A percentile compares a stretch with the other conserved stretches of the same genome.
Conservation (phyloP, 192 early-diverging fungal genomes). For the Coemansia sp. region DNA sequence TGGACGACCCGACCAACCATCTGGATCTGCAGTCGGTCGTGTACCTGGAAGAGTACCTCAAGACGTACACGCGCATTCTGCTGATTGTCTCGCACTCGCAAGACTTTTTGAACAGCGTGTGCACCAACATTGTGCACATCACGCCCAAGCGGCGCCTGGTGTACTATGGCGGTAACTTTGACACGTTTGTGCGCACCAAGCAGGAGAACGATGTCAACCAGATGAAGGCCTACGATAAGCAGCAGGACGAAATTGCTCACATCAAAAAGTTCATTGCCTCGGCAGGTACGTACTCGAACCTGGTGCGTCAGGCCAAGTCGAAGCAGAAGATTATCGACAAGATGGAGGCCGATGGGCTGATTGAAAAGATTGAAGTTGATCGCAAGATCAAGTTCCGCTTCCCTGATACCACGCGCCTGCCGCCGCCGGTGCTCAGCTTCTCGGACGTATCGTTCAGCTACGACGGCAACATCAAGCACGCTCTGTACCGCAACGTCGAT, state of each 20-base stretch:
- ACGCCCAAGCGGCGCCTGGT: slow-evolving; percentile 83
- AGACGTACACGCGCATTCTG: slow-evolving; percentile 79
- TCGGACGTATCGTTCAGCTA: slow-evolving; percentile 92
- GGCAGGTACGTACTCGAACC: slow-evolving; percentile 98
- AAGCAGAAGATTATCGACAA: slow-evolving; percentile 99
- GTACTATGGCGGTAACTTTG: slow-evolving; percentile 98
- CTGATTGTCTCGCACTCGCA: slow-evolving; percentile 91
- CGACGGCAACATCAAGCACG: slow-evolving; percentile 76
- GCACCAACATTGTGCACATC: slow-evolving; percentile 95
- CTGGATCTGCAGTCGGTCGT: slow-evolving; percentile 90
- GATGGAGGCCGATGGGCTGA: slow-evolving; percentile 97
- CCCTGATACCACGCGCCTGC: slow-evolving; percentile 80
- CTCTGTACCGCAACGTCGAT: slow-evolving; percentile 88
- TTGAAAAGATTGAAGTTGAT: slow-evolving; percentile 87
- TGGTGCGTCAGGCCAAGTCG: slow-evolving; percentile 97
- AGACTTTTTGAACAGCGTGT: slow-evolving; percentile 93
- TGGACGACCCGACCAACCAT: slow-evolving; percentile 94
- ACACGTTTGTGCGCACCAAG: slow-evolving; percentile 93
- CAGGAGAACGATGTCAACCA: slow-evolving; percentile 96
- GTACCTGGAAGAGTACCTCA: slow-evolving; percentile 80
- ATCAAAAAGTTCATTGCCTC: slow-evolving; percentile 99
- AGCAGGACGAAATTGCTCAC: slow-evolving; percentile 98
- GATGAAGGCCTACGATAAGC: slow-evolving; percentile 98
- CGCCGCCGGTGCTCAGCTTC: slow-evolving; percentile 93
- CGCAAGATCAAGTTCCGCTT: slow-evolving; percentile 85